Evolutionary conservation across 2,329 filamentous ascomycete species (phyloP), one percentile per base, ranked within the genome.

Genomic region (Neurospora crassa): DNA sequence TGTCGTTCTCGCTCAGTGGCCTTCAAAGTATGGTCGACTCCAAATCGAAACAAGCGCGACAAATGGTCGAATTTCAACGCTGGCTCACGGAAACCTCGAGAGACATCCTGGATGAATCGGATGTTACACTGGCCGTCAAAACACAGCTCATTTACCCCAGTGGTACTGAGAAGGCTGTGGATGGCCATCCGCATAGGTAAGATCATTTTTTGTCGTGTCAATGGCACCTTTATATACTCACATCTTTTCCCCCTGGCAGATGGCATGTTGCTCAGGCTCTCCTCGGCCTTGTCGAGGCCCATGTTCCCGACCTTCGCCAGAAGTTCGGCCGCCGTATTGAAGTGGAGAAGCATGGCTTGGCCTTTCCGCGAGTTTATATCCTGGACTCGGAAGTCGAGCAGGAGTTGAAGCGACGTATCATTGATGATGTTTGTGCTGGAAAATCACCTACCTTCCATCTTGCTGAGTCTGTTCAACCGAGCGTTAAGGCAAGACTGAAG

Each of bases 71-170:
- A 0, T 81, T 83, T 0, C 86, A 90, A 40, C 71, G 77, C 0
- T 87, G 85, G 81, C 76, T 91, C 6, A 80, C 85, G 2, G 71
- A 72, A 0, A 75, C 80, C 1, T 86, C 83, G 2, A 83, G 89
- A 0, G 90, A 92, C 75, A 81, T 92, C 0, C 78, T 92, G 0
- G 90, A 92, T 73, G 90, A 92, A 75, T 90, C 84, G 2, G 87
- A 89, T 72, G 82, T 85, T 47, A 88, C 85, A 0, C 77, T 90
- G 0, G 83, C 84, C 0, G 82, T 85, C 0, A 84, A 83, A 42
- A 88, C 85, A 0, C 86, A 90, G 71, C 78, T 90, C 0, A 87
- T 89, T 3, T 89, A 89, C 67, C 86, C 87, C 0, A 84, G 83
- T 6, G 87, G 88, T 0, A 70, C 80, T 0, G 83, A 86, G 45